phyloP scores from a whole-genome alignment of 2,329 filamentous ascomycete genomes.

The Bipolaris bicolor region DNA sequence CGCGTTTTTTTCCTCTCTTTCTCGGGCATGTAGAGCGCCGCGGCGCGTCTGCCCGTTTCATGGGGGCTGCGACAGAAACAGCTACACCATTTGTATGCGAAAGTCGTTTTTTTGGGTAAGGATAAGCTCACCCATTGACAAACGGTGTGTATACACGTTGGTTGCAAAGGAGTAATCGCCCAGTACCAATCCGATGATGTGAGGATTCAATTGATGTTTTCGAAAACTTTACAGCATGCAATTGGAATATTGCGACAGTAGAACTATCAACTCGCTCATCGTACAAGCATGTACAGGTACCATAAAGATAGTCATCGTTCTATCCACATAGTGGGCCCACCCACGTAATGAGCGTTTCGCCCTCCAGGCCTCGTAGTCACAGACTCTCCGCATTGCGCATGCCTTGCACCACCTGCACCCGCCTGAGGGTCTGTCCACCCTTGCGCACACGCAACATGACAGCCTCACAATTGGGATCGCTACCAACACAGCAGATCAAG shows the following conservation, averaged over 20 bases:
- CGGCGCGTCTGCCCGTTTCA: conserved; percentile 12
- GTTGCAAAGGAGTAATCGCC: neutral
- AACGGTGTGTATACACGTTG: neutral
- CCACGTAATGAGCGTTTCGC: conserved; percentile 29
- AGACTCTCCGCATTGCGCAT: conserved; percentile 26
- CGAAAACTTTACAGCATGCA: too few species aligned
- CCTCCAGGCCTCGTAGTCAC: conserved; percentile 30
- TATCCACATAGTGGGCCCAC: conserved; percentile 10
- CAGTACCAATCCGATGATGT: neutral
- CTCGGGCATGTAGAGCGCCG: conserved; percentile 1
- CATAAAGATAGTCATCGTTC: neutral
- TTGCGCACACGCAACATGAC: conserved; percentile 21
- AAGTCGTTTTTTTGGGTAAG: neutral
- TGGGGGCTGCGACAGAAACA: conserved; percentile 15
- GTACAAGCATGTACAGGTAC: neutral
- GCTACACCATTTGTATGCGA: conserved; percentile 9
- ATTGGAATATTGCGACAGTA: too few species aligned
- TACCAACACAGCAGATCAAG: conserved; percentile 3
- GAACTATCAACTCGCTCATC: neutral
- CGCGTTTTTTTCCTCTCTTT: conserved; percentile 18
- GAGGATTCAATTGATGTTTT: neutral
- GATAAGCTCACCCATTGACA: neutral
- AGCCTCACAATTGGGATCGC: conserved; percentile 4
- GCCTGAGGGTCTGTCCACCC: conserved; percentile 23
- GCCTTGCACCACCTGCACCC: conserved; percentile 24